phyloP scores from a whole-genome alignment of 2,329 filamentous ascomycete species.

The Colletotrichum sp. region DNA sequence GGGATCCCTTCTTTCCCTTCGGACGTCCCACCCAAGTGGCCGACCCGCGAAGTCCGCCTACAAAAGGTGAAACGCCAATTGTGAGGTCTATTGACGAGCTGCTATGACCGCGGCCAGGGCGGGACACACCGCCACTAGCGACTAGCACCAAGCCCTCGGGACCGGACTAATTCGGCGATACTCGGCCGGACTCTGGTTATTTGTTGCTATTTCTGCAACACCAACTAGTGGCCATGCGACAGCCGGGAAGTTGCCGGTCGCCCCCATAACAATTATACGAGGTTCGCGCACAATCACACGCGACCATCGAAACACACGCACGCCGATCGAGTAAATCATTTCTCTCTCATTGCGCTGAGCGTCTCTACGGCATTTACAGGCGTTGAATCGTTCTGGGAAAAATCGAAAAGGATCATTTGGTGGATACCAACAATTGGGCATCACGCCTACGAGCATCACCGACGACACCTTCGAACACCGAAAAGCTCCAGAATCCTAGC shows the following conservation, averaged over 20 bases:
- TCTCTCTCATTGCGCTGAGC: background rate
- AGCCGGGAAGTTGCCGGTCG: background rate
- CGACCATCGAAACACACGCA: background rate
- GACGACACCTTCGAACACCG: background rate
- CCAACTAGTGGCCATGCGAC: background rate
- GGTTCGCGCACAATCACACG: background rate
- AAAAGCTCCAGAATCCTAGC: background rate
- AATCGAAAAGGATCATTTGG: background rate
- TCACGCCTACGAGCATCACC: background rate
- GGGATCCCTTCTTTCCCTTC: constrained; percentile 58
- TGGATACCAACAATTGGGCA: background rate
- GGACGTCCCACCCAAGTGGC: constrained; percentile 54
- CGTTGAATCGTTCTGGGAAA: background rate
- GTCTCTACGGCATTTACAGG: background rate
- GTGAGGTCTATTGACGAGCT: constrained; percentile 80
- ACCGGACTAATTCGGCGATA: constrained; percentile 1
- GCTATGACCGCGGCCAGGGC: constrained; percentile 51
- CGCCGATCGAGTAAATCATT: background rate
- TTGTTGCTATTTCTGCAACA: constrained; percentile 1
- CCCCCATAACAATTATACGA: background rate
- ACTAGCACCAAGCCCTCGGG: background rate
- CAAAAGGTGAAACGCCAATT: constrained; percentile 76
- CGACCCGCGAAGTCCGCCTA: constrained; percentile 78
- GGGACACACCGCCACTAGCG: constrained; percentile 7
- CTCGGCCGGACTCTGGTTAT: background rate